phyloP scores from a whole-genome alignment of 2,329 filamentous ascomycete genomes.

The Fusarium staphyleae region DNA sequence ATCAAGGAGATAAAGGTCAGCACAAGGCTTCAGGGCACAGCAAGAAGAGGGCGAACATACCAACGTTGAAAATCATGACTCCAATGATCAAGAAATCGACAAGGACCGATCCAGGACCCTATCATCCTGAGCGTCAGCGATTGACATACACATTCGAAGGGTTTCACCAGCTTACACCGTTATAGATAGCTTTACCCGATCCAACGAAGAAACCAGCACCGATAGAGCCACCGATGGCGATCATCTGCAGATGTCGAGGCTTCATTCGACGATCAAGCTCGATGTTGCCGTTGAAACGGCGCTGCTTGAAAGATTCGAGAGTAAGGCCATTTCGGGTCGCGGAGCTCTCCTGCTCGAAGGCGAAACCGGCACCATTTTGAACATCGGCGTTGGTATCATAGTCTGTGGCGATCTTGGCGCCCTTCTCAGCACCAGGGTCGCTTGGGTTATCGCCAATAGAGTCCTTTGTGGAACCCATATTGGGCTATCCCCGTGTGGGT shows the following conservation, averaged over 20 bases:
- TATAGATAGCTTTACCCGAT: conserved; percentile 60
- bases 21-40: no score
- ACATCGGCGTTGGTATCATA: conserved; percentile 26
- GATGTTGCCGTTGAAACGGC: conserved; percentile 24
- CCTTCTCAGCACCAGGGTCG: conserved; percentile 36
- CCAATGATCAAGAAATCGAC: conserved; percentile 64
- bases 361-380: conserved; percentile 26
- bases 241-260: conserved; percentile 67
- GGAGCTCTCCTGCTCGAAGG: conserved; percentile 32
- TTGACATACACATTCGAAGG: neutral
- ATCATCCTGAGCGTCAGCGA: conserved; percentile 7
- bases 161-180: conserved; percentile 47
- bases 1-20: conserved; percentile 7
- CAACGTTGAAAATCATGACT: conserved; percentile 67
- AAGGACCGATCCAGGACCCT: conserved; percentile 53
- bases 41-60: conserved; percentile 18
- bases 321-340: conserved; percentile 40
- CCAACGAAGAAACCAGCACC: conserved; percentile 70
- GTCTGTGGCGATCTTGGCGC: conserved; percentile 26
- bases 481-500: conserved; percentile 16
- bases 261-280: conserved; percentile 59
- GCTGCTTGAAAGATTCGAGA: conserved; percentile 37
- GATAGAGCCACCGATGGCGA: conserved; percentile 67
- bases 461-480: conserved; percentile 32
- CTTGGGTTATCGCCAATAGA: conserved; percentile 29